Conservation (phyloP, 2,329 filamentous ascomycete genomes). For the Biscogniauxia marginata region DNA sequence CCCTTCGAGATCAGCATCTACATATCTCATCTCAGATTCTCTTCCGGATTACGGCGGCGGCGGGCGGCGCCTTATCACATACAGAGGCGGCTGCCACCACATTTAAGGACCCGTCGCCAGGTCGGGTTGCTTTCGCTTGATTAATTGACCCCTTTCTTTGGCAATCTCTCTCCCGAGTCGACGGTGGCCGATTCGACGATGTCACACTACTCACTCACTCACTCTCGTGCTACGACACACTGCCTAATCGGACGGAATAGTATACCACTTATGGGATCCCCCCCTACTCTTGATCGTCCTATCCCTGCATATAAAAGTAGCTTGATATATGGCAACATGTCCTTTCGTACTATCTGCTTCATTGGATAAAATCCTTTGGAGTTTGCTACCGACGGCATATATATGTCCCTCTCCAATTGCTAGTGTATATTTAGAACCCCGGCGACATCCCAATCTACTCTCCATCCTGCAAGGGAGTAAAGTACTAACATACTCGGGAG, state of each 20-base stretch:
- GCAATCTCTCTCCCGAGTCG: not conserved
- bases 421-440: not conserved
- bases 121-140: constrained; percentile 1
- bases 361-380: not conserved
- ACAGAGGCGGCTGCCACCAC: not conserved
- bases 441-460: not conserved
- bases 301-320: not conserved
- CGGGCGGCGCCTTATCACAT: not conserved
- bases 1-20: not conserved
- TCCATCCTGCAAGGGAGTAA: not conserved
- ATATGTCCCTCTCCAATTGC: not conserved
- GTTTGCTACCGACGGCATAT: not conserved
- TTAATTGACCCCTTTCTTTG: not conserved
- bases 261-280: not conserved
- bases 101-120: not conserved
- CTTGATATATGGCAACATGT: not conserved
- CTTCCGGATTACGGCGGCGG: not conserved
- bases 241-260: not conserved
- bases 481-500: not conserved
- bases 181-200: not conserved
- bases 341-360: not conserved
- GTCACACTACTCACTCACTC: not conserved
- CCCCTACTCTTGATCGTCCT: not conserved
- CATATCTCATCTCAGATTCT: not conserved
- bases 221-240: not conserved